These are phyloP conservation scores for Termitomyces sp. DNA, from an alignment of 768 basidiomycete genomes.

Conservation along the genomic window DNA sequence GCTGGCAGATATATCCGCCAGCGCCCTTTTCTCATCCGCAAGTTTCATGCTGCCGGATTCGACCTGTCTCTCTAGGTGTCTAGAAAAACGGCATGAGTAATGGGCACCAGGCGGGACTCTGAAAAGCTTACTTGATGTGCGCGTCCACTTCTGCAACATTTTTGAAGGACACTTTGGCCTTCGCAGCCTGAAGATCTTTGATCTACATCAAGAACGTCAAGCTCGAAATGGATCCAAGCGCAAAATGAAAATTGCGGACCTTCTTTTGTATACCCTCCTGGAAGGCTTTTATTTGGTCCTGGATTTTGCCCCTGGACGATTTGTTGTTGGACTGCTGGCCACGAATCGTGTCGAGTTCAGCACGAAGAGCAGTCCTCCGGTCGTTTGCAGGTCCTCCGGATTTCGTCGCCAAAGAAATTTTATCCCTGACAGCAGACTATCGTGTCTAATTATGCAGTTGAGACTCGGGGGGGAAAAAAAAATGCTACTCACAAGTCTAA, in stretches of 20 bases:
- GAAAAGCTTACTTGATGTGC: constrained; percentile 65
- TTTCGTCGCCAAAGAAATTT: constrained; percentile 61
- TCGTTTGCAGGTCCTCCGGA: constrained; percentile 59
- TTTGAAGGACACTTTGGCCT: constrained; percentile 75
- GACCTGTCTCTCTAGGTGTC: constrained; percentile 82
- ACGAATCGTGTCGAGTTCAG: constrained; percentile 78
- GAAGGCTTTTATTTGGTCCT: constrained; percentile 73
- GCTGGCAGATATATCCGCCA: constrained; percentile 77
- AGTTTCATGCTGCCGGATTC: constrained; percentile 91
- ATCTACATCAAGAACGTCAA: constrained; percentile 37
- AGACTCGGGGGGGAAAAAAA: not conserved
- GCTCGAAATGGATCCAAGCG: not conserved
- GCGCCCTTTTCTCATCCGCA: constrained; percentile 91
- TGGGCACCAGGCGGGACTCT: not conserved
- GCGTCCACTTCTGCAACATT: constrained; percentile 81
- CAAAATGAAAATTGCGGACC: constrained; percentile 31
- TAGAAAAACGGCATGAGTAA: constrained; percentile 23
- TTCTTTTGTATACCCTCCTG: constrained; percentile 81
- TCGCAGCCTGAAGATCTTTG: constrained; percentile 81
- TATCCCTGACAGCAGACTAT: constrained; percentile 68
- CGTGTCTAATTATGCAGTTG: constrained; percentile 6
- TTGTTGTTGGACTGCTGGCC: constrained; percentile 77
- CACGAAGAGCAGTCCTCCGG: constrained; percentile 60
- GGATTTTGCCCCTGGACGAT: constrained; percentile 56
- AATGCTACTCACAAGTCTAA: constrained; percentile 64